These are phyloP conservation scores for Plectosphaerella sp. DNA, from an alignment of 2,329 filamentous ascomycete species.

Conservation along the genomic window DNA sequence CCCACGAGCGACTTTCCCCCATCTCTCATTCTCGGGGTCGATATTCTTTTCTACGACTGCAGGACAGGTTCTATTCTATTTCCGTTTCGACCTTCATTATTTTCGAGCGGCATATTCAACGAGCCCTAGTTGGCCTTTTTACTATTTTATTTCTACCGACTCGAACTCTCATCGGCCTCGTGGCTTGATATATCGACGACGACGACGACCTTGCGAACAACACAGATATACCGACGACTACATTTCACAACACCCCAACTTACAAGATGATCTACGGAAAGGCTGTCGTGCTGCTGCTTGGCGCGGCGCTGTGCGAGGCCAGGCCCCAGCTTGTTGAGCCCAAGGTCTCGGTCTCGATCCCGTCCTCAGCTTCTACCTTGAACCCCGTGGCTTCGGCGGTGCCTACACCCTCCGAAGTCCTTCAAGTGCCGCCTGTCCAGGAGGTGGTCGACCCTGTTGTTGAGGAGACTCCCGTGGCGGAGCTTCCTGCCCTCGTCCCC, in stretches of 20 bases:
- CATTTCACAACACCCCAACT: not conserved
- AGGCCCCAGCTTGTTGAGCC: not conserved
- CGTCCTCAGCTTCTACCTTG: not conserved
- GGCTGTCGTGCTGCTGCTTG: slow-evolving; percentile 6
- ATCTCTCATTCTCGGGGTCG: too few relatives aligned
- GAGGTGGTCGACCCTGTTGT: not conserved
- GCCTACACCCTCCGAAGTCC: not conserved
- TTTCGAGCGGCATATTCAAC: slow-evolving; percentile 4
- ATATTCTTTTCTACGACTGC: slow-evolving; percentile 4
- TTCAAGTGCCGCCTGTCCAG: not conserved
- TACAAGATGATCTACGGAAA: slow-evolving; percentile 8
- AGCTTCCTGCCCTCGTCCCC: not conserved
- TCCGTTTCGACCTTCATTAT: slow-evolving; percentile 2
- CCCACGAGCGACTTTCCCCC: too few relatives aligned
- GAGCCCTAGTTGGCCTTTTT: slow-evolving; percentile 6
- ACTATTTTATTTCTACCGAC: slow-evolving; percentile 3
- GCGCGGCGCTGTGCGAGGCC: slow-evolving; percentile 8
- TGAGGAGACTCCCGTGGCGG: not conserved
- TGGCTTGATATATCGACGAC: not conserved
- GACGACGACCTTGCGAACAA: not conserved
- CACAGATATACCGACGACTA: not conserved
- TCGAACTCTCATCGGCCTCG: not conserved
- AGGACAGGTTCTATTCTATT: slow-evolving; percentile 7
- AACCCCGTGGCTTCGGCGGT: not conserved
- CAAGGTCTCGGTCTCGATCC: not conserved